Percentiles rank a stretch among this genome's conserved stretches.
Conservation (phyloP, 2,329 filamentous ascomycete species). For the Chrysoporthe puriensis region DNA sequence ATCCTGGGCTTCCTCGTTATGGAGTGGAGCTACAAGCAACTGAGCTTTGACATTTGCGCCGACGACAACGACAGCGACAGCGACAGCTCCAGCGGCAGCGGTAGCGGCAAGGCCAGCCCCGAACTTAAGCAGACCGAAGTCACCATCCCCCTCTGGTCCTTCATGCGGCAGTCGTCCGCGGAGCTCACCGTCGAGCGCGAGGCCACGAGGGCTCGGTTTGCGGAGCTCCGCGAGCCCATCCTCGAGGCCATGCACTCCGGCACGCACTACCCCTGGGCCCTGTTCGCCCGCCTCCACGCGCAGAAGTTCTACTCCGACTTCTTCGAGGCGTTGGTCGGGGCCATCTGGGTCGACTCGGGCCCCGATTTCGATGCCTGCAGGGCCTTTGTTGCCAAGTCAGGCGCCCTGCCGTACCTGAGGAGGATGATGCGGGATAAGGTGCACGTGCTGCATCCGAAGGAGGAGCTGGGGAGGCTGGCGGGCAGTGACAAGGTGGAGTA, state of each 20-base stretch:
- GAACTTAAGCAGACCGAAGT: slow-evolving; percentile 29
- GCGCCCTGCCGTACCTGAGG: slow-evolving; percentile 66
- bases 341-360: slow-evolving; percentile 81
- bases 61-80: not conserved
- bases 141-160: slow-evolving; percentile 63
- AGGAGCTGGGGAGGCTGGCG: slow-evolving; percentile 66
- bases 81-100: slow-evolving; percentile 6
- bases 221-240: slow-evolving; percentile 53
- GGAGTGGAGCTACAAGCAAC: slow-evolving; percentile 49
- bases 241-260: slow-evolving; percentile 52
- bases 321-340: slow-evolving; percentile 79
- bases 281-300: slow-evolving; percentile 66
- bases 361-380: slow-evolving; percentile 59
- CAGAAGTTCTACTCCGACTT: slow-evolving; percentile 85
- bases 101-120: slow-evolving; percentile 32
- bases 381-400: slow-evolving; percentile 63
- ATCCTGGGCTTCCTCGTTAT: slow-evolving; percentile 80
- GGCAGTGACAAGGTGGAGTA: slow-evolving; percentile 59
- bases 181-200: slow-evolving; percentile 53
- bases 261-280: slow-evolving; percentile 73
- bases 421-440: slow-evolving; percentile 63
- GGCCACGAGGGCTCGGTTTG: slow-evolving; percentile 49
- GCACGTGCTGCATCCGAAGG: slow-evolving; percentile 67
- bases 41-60: slow-evolving; percentile 30
- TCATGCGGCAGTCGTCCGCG: slow-evolving; percentile 62